phyloP scores from a whole-genome alignment of 2,329 filamentous ascomycete genomes.

The Verticillium klebahnii region DNA sequence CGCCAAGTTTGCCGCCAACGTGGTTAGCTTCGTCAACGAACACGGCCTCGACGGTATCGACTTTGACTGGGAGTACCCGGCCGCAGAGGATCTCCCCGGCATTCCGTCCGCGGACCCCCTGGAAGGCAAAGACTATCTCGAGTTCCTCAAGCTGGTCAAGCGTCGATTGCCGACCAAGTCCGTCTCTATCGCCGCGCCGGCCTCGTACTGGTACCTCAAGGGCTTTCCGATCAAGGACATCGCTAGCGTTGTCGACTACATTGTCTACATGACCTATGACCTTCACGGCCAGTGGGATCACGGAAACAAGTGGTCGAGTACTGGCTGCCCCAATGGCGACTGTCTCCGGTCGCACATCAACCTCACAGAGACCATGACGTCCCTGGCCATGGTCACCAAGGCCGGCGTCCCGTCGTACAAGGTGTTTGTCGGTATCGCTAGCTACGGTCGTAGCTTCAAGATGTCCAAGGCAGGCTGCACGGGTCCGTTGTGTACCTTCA shows the following conservation, averaged over 20 bases:
- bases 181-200: slow-evolving; percentile 1
- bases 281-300: slow-evolving; percentile 24
- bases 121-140: slow-evolving; percentile 18
- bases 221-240: background rate
- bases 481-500: slow-evolving; percentile 18
- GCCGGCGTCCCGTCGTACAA: background rate
- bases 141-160: slow-evolving; percentile 6
- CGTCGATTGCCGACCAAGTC: background rate
- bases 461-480: slow-evolving; percentile 20
- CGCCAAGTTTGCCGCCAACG: background rate
- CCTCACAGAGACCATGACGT: slow-evolving; percentile 23
- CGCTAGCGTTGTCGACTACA: background rate
- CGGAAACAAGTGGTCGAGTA: slow-evolving; percentile 17
- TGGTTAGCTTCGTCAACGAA: background rate
- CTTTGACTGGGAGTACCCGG: slow-evolving; percentile 42
- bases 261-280: slow-evolving; percentile 21
- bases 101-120: background rate
- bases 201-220: slow-evolving; percentile 1
- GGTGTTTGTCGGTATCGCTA: slow-evolving; percentile 21
- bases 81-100: slow-evolving; percentile 17
- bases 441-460: slow-evolving; percentile 23
- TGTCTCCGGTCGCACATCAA: slow-evolving; percentile 30
- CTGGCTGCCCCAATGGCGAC: slow-evolving; percentile 23
- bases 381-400: background rate
- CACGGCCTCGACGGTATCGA: slow-evolving; percentile 31